These are phyloP conservation scores for Hymenoscyphus occultus DNA, from an alignment of 2,329 filamentous ascomycete species.

Conservation along the genomic window DNA sequence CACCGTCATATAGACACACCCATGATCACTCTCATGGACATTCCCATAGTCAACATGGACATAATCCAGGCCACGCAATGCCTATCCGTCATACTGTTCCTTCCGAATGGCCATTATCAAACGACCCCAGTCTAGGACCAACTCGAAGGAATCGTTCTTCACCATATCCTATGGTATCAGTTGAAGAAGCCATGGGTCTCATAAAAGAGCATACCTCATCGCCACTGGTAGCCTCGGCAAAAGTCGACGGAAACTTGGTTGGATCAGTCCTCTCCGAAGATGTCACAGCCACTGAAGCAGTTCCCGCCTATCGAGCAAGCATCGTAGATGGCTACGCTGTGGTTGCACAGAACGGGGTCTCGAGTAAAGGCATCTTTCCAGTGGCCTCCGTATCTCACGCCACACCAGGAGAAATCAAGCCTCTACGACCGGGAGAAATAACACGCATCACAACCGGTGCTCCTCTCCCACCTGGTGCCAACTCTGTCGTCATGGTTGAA, in stretches of 20 bases:
- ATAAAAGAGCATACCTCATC: conserved; percentile 72
- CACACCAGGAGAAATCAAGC: conserved; percentile 62
- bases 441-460: conserved; percentile 93
- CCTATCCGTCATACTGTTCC: conserved; percentile 71
- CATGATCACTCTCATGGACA: conserved; percentile 46
- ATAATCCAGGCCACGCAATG: conserved; percentile 60
- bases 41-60: conserved; percentile 52
- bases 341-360: conserved; percentile 59
- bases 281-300: conserved; percentile 74
- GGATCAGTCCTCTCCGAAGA: conserved; percentile 81
- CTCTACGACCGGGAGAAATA: conserved; percentile 70
- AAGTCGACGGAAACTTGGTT: conserved; percentile 64
- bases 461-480: conserved; percentile 82
- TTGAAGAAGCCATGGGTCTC: conserved; percentile 72
- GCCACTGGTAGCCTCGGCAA: conserved; percentile 53
- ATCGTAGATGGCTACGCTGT: conserved; percentile 97
- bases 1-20: conserved; percentile 47
- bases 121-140: conserved; percentile 59
- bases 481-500: conserved; percentile 94
- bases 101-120: conserved; percentile 54
- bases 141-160: conserved; percentile 76
- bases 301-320: conserved; percentile 91
- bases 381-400: conserved; percentile 87
- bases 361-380: conserved; percentile 76
- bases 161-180: conserved; percentile 87